phyloP scores from a whole-genome alignment of 208 protist genomes.

The Wallacemonas rigidus region DNA sequence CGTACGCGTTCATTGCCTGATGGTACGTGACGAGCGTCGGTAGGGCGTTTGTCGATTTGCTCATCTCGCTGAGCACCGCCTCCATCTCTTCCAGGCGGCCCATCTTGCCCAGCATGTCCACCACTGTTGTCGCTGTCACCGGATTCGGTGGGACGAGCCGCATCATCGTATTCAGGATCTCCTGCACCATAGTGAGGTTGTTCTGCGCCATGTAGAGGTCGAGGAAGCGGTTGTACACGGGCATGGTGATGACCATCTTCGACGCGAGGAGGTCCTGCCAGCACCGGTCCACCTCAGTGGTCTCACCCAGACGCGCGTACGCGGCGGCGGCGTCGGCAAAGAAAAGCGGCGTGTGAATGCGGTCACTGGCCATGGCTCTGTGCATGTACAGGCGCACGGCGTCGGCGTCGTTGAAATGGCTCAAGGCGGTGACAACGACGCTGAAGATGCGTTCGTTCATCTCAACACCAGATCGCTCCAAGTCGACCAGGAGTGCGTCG shows the following conservation, averaged over 20 bases:
- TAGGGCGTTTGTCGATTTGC: slow-evolving; percentile 70
- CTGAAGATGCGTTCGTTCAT: slow-evolving; percentile 82
- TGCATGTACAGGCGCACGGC: slow-evolving; percentile 69
- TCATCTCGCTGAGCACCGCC: slow-evolving; percentile 87
- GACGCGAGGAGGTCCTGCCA: slow-evolving; percentile 78
- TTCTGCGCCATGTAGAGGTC: slow-evolving; percentile 84
- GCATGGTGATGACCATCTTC: slow-evolving; percentile 81
- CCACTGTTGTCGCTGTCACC: slow-evolving; percentile 88
- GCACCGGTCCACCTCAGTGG: slow-evolving; percentile 60
- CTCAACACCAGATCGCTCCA: slow-evolving; percentile 39
- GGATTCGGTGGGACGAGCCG: slow-evolving; percentile 87
- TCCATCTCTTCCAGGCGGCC: slow-evolving; percentile 88
- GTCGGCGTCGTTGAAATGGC: slow-evolving; percentile 67
- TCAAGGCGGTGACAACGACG: slow-evolving; percentile 68
- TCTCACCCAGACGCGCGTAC: slow-evolving; percentile 64
- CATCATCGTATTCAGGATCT: slow-evolving; percentile 92
- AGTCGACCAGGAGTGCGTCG: slow-evolving; percentile 49
- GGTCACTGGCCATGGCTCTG: slow-evolving; percentile 44
- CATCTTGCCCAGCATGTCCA: slow-evolving; percentile 94
- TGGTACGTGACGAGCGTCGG: slow-evolving; percentile 92
- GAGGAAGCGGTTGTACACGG: slow-evolving; percentile 91
- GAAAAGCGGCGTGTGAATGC: slow-evolving; percentile 67
- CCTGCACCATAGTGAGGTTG: slow-evolving; percentile 85
- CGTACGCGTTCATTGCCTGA: slow-evolving; percentile 91
- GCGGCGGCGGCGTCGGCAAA: slow-evolving; percentile 80